Base-by-base conservation (phyloP, 768 basidiomycete genomes). In the Termitomyces eurrhizus region DNA sequence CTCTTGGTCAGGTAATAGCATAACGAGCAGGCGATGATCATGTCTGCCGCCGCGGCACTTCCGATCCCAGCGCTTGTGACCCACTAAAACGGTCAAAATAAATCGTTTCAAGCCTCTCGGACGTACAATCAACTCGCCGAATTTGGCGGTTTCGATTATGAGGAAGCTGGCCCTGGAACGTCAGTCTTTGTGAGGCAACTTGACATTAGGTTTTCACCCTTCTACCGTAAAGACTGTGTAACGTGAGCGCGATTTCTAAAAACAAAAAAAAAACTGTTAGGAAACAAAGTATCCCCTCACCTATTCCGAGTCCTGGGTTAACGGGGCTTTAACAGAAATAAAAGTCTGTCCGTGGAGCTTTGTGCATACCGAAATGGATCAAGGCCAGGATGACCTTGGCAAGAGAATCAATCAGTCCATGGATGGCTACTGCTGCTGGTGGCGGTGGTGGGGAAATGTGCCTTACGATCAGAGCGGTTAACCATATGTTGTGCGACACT, bases 1-100 rank as follows among this genome's bases (percentile, higher is more conserved):
- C 72, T 77, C 65, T 72, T 74, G n/a, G 73, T 74, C 52, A 84
- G 70, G 59, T 77, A 80, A 62, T 78, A 82, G 64, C 79, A 81
- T 57, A 84, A 74, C 14, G 79, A 70, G 51, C 70, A 60, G 3
- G 82, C 83, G 51, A 83, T 82, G 59, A 81, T 71, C 59, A 81
- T 72, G 63, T 83, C 82, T 11, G 80, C 77, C 16, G 76, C 76
- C n/a, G 79, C 78, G 29, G 80, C 79, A 57, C 78, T 76, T 37
- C 79, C 77, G 52, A 80, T 69, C 1, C 81, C 83, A 29, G 75
- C 63, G 63, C 76, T 78, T 8, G 81, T 79, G 14, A 84, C 75
- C 83, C 82, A 83, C 82, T 72, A 58, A 21, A 21, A 21, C 21
- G 21, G 21, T 21, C 1, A 21, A 21, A 21, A 21, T 21, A 21